These are phyloP conservation scores for Moelleriella libera DNA, from an alignment of 2,329 filamentous ascomycete genomes.

Conservation along the genomic window DNA sequence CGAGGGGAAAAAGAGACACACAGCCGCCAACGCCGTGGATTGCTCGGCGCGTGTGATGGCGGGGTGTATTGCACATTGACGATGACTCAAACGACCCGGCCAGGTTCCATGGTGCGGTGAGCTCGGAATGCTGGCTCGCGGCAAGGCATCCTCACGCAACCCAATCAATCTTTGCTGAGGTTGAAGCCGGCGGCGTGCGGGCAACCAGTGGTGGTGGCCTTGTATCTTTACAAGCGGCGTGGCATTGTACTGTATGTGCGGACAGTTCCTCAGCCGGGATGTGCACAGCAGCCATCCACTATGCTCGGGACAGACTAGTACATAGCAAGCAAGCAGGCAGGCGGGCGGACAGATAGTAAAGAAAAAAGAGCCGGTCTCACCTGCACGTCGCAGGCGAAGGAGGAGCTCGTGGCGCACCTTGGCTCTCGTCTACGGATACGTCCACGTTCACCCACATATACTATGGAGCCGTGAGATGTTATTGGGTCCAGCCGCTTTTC, in stretches of 20 bases:
- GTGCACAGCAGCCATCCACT: not conserved
- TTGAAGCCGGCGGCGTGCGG: not conserved
- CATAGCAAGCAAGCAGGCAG: not conserved
- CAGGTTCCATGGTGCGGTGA: conserved; percentile 3
- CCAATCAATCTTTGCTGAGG: conserved; percentile 1
- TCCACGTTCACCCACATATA: too few relatives aligned
- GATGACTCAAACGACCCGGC: not conserved
- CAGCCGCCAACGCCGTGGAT: too few relatives aligned
- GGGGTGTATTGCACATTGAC: not conserved
- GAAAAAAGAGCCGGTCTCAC: not conserved
- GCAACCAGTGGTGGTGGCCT: not conserved
- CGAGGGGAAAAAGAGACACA: too few relatives aligned
- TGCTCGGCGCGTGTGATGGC: not conserved
- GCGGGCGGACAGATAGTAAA: not conserved
- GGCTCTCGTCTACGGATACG: not conserved
- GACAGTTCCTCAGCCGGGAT: not conserved
- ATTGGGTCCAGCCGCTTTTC: too few relatives aligned
- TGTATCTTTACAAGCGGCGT: not conserved
- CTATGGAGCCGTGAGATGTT: too few relatives aligned
- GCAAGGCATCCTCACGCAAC: conserved; percentile 1
- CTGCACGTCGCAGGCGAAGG: not conserved
- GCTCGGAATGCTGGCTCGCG: conserved; percentile 4
- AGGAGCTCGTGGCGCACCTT: not conserved
- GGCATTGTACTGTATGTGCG: not conserved
- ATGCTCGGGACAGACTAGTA: not conserved